Evolutionary conservation across 2,329 filamentous ascomycete genomes (phyloP).

Genomic region (Colletotrichum sp.): DNA sequence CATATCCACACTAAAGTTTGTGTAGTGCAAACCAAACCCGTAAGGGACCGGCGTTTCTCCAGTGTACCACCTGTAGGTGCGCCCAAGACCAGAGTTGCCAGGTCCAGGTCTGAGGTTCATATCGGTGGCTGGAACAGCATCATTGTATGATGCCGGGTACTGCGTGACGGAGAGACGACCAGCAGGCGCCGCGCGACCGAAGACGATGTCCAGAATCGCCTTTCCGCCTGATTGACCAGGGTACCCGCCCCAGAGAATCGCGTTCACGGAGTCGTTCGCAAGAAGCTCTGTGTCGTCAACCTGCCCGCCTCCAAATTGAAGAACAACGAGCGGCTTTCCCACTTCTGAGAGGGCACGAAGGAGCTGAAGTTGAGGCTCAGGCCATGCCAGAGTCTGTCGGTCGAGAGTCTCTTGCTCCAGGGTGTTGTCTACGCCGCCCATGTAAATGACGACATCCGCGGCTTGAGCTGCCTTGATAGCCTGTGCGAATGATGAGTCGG

Average conservation of each 20-base stretch:
- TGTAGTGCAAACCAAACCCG: conserved; percentile 64
- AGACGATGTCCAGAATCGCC: conserved; percentile 59
- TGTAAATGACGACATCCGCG: conserved; percentile 62
- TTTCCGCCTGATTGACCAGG: conserved; percentile 64
- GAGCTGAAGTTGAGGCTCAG: conserved; percentile 1
- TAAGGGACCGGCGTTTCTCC: conserved; percentile 54
- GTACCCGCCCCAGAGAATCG: conserved; percentile 63
- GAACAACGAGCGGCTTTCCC: conserved; percentile 55
- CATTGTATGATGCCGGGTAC: conserved; percentile 57
- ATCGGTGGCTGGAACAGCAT: conserved; percentile 56
- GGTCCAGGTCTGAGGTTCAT: conserved; percentile 53
- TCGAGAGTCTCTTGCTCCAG: conserved; percentile 63
- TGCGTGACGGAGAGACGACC: conserved; percentile 60
- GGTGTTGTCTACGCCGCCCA: conserved; percentile 61
- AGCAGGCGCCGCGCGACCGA: conserved; percentile 53
- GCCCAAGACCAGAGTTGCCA: conserved; percentile 46
- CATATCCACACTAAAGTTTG: conserved; percentile 46
- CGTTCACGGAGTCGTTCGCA: conserved; percentile 50
- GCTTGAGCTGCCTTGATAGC: conserved; percentile 61
- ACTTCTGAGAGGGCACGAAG: conserved; percentile 32
- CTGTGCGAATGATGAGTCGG: conserved; percentile 34
- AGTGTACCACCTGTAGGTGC: conserved; percentile 65
- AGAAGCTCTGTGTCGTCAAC: conserved; percentile 57
- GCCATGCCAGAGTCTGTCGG: conserved; percentile 29
- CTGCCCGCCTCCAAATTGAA: conserved; percentile 59